Base-by-base conservation (phyloP, 2,329 filamentous ascomycete species). In the Berkeleyomyces basicola region DNA sequence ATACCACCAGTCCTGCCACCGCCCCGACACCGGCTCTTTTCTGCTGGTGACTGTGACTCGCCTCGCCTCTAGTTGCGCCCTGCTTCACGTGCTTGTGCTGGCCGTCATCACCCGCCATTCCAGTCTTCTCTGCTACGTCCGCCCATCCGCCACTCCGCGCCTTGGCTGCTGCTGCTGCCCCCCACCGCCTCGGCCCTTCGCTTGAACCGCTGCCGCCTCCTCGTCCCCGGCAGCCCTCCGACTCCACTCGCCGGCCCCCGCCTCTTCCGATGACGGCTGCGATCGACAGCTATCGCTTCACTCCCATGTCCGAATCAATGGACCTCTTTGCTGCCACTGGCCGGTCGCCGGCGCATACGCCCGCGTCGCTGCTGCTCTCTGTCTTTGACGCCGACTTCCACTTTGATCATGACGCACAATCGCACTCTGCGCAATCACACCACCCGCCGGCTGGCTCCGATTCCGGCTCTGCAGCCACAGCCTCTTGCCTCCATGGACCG, bases 351-450 rank as follows among this genome's bases (percentile, higher is more conserved):
- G 55, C 59, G 60, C 63, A 62, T 39, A 62, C 63, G 5, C 58
- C 63, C 39, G 57, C n/a, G 7, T 42, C 60, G 31, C 61, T 64
- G n/a, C 59, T 60, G 16, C 44, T 63, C 36, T 55, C 46, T 51
- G 37, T 39, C 5, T 59, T 64, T 7, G 59, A 62, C 46, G 37
- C 62, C 23, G 55, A 59, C 33, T 62, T 55, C 14, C 11, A 47
- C 42, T 55, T 58, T 60, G 69, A 68, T 63, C 69, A 71, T 62
- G 68, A 71, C 68, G 33, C 49, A 53, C 49, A 53, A 37, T 33
- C 36, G 9, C 49, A 53, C 49, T 14, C 49, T 53, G 49, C 49
- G 49, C 49, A 53, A 53, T 53, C 49, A 53, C 49, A 53, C 23
- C 49, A 53, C 11, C 33, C 36, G n/a, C 36, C 14, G 31, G n/a